phyloP scores from a whole-genome alignment of 331 rosid species.

The Quercus lobata region DNA sequence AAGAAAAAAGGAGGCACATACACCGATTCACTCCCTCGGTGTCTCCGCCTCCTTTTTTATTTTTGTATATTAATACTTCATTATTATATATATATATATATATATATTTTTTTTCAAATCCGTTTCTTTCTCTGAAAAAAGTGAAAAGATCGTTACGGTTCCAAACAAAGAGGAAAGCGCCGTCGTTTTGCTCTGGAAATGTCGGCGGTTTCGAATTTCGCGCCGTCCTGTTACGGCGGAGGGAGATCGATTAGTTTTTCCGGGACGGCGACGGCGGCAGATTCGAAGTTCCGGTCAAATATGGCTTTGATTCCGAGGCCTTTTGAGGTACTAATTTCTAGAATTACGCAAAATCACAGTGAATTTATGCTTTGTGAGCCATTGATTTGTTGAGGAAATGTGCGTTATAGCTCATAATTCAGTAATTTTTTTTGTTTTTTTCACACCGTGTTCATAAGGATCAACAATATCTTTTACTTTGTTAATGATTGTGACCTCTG shows the following conservation, averaged over 20 bases:
- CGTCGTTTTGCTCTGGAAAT: background rate
- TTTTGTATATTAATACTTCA: too few relatives aligned
- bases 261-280: background rate
- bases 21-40: too few relatives aligned
- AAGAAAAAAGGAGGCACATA: too few relatives aligned
- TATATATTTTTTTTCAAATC: background rate
- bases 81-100: too few relatives aligned
- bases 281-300: too few relatives aligned
- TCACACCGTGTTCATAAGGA: too few relatives aligned
- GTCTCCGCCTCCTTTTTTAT: background rate
- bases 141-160: background rate
- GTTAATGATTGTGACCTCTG: too few relatives aligned
- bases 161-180: background rate
- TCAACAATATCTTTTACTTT: too few relatives aligned
- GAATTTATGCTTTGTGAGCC: too few relatives aligned
- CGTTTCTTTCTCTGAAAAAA: background rate
- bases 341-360: background rate
- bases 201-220: background rate
- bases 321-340: background rate
- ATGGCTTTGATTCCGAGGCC: background rate
- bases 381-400: too few relatives aligned
- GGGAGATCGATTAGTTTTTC: background rate
- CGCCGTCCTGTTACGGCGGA: background rate
- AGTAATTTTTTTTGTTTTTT: too few relatives aligned
- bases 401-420: too few relatives aligned